Evolutionary conservation across 305 asterid genomes (phyloP), one percentile per base, ranked within the genome.

Genomic region (Coffea humblotiana): DNA sequence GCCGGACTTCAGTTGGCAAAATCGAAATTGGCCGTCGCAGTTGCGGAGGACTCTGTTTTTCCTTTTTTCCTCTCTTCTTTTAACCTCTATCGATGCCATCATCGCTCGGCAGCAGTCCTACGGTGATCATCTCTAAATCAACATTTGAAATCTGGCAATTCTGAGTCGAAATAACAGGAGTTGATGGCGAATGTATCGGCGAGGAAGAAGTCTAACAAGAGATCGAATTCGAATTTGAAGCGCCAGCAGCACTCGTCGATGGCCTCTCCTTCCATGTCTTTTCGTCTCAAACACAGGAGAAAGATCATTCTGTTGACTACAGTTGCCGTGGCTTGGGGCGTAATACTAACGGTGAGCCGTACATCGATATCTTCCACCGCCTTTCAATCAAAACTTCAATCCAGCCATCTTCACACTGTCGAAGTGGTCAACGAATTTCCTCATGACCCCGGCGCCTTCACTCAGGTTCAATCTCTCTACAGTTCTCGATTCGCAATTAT

Each of bases 381-480:
- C 16, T 76, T 75, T 49, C 85, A 72, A 78, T 67, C 85, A 60
- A 83, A 84, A 29, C 78, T 78, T 2, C 74, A 32, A 19, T 71
- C 83, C 23, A 83, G 82, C 81, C 87, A 69, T 32, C 80, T 93
- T 84, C 87, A 92, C 84, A 81, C 88, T 25, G 88, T 81, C 76
- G 80, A 87, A 88, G 92, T 93, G 66, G 88, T 93, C 84, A 88
- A 87, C 73, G 94, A 84, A 88, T 93, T 85, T 77, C 96, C 91
- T 71, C 98, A 93, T 82, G 97, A 93, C 83, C 92, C 97, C 21
- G 35, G 47, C 21, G 98, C 98, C 12, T 93, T 93, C 72, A 92
- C 98, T 71, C 97, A 93, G 98, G 98, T 93, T 75, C 72, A 40
- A 19, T 76, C 47, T 78, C 69, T 40, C 63, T 8, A 23, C 13